Evolutionary conservation across 1,284 basidiomycete genomes (phyloP), one percentile per base, ranked within the genome.

Genomic region (Fistulina hepatica): DNA sequence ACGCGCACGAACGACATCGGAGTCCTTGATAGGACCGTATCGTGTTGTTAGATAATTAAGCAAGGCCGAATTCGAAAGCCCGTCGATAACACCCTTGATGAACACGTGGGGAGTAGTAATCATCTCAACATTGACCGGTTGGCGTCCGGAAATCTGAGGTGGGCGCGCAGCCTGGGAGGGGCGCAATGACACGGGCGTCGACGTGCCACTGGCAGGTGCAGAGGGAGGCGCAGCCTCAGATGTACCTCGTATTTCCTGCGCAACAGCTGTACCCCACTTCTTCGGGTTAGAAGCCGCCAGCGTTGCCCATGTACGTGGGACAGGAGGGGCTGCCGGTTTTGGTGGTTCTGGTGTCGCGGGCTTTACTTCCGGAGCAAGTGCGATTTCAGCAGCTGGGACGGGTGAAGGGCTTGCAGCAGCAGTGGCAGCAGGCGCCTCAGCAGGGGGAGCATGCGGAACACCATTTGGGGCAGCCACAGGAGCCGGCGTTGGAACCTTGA

Each of bases 21-120:
- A 63, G 35, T 92, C 88, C 59, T 85, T 88, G 54, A 95, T 71
- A 3, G 80, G 70, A 5, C 93, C 93, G 58, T 97, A 97, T 33
- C 79, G 76, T 23, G 65, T 52, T 5, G 67, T 64, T 20, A 97
- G 73, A 8, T 68, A 63, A 17, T 62, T 60, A 34, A 60, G 65
- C 22, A 97, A 69, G 2, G 72, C 65, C 13, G 60, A 50, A 37
- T 79, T 71, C 40, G 77, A 67, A 28, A 97, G 69, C 17, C 71
- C 64, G 46, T 94, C 88, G n/a, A 73, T 67, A 2, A 88, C 79
- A 47, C 79, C 77, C 73, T 93, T 94, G 65, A 93, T 78, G 60
- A 93, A 94, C 60, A 86, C 89, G 46, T 81, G 77, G 3, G 82
- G 55, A 12, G 76, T 84, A 23, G 69, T 69, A 36, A 88, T 67